Base-by-base conservation (phyloP, 345 rosid species). In the Rhizophora apiculata region DNA sequence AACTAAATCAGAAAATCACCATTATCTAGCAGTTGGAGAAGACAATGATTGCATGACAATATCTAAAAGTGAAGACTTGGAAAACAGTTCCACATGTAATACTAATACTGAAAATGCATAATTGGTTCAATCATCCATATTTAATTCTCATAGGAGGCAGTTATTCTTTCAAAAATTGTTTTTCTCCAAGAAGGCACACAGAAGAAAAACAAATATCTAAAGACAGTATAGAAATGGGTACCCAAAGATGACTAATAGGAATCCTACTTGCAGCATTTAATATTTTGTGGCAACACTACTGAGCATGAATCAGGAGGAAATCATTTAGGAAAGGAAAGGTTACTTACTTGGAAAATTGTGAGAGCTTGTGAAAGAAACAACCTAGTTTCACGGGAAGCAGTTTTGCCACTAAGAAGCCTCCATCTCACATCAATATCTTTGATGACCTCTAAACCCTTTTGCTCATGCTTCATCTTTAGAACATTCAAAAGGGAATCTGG, bases 371-470 rank as follows among this genome's bases (percentile, higher is more conserved):
- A 81, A 29, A 94, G 94, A 73, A 88, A 74, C 34, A 34, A 66
- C 73, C 82, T 85, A 27, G 84, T 78, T 56, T 87, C 96, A 74
- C 83, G 89, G 19, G 81, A 71, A 67, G 84, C 57, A 49, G 77
- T 72, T 75, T 82, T 91, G 61, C 86, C 88, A 73, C 87, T 85
- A 60, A 94, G 83, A 68, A 94, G 83, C 68, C 88, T 91, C 97
- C 98, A 94, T 75, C 90, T 91, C 67, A 94, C 78, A 74, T 94
- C 90, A 24, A 85, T 64, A 72, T 76, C 61, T 16, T 76, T 39
- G 34, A 20, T 65, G 71, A 73, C 78, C 68, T 71, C 85, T 55
- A 73, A 63, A 71, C 75, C 78, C 59, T 67, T 74, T 59, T 82
- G 88, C 76, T 59, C 80, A 49, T 72, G 72, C 78, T 87, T 85